Evolutionary conservation across 2,329 filamentous ascomycete genomes (phyloP), one percentile per base, ranked within the genome.

Genomic region (Fusarium tjaetaba): DNA sequence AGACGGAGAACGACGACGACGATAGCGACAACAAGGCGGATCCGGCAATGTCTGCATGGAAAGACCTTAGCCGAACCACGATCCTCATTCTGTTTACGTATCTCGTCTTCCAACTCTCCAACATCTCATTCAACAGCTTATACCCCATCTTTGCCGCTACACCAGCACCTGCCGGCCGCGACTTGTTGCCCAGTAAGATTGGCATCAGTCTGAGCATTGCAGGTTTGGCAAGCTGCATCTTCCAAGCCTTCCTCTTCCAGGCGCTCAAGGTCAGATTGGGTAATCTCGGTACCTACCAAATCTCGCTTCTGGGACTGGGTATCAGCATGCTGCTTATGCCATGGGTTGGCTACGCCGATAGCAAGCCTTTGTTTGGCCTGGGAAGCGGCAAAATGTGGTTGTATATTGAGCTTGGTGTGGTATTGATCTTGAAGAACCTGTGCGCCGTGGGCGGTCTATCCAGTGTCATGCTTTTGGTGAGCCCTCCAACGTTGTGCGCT

Each of bases 41-140:
- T 30, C 71, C 75, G 1, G 68, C 75, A 4, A 59, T 65, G 32
- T 61, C 85, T 84, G 65, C 82, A 4, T 86, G 86, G 83, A 84
- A 81, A n/a, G 85, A 88, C 48, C 87, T 96, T 57, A 97, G 94
- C 78, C 88, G 91, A 65, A 95, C 96, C 67, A 97, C 95, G 0
- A 81, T 98, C 18, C 85, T 97, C 6, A 88, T 99, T 1, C 88
- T 99, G 11, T 81, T 90, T 59, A 97, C 95, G 0, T 98, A 97
- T 79, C 89, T 98, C 48, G 92, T 98, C 56, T 99, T 98, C 80
- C 95, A 98, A 78, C 87, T 99, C 10, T 92, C 93, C 69, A 98
- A 98, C 81, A 94, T 98, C 74, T 95, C 94, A 7, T 99, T 95
- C 87, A 98, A 97, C 82, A 96, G 94, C 24, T 86, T 99, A 0